Conservation (phyloP, 2,329 filamentous ascomycete genomes). For the Cordyceps fumosorosea region DNA sequence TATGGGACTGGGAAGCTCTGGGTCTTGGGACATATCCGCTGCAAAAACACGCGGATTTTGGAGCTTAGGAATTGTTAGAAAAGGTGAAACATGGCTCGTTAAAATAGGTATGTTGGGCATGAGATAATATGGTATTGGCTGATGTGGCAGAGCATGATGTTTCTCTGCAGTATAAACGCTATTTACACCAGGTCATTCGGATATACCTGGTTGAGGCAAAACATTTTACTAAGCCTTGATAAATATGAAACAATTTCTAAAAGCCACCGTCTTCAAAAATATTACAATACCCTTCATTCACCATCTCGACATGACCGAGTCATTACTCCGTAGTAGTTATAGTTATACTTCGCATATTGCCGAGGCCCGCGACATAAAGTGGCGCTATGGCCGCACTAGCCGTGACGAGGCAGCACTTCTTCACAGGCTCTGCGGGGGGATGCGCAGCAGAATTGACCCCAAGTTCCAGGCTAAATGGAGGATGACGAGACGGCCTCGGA, state of each 20-base stretch:
- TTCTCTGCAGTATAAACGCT: neutral
- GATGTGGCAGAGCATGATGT: neutral
- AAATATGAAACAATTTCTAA: no score
- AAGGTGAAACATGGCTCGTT: neutral
- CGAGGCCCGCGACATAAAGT: constrained; percentile 9
- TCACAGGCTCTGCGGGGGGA: neutral
- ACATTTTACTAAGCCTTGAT: no score
- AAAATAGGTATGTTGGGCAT: neutral
- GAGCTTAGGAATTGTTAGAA: neutral
- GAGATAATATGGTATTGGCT: neutral
- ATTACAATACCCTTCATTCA: neutral
- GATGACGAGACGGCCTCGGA: constrained; percentile 1
- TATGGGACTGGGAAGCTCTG: constrained; percentile 11
- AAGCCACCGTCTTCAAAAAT: no score
- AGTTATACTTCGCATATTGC: neutral
- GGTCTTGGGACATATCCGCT: neutral
- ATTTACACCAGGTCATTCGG: neutral
- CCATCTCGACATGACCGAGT: neutral
- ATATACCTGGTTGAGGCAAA: no score
- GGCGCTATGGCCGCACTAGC: neutral
- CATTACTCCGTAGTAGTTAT: neutral
- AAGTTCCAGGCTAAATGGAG: neutral
- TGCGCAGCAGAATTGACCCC: neutral
- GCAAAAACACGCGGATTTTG: neutral
- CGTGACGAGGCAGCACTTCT: neutral